phyloP scores from a whole-genome alignment of 768 basidiomycete species.

The Lyophyllum shimeji region DNA sequence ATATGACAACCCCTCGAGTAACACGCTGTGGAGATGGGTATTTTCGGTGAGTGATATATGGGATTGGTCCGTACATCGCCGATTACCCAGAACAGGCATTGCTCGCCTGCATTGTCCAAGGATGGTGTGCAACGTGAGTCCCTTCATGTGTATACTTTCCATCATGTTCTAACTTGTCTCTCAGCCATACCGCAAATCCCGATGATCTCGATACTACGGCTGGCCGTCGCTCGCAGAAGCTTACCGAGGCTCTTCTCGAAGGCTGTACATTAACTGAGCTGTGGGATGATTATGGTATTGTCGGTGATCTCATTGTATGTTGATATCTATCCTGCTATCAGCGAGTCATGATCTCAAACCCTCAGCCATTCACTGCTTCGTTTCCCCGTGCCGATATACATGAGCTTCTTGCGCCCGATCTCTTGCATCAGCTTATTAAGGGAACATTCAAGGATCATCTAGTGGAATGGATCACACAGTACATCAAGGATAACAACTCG shows the following conservation, averaged over 20 bases:
- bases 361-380: constrained; percentile 12
- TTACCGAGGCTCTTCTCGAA: constrained; percentile 14
- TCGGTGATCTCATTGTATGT: constrained; percentile 15
- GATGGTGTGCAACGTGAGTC: constrained; percentile 26
- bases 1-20: constrained; percentile 25
- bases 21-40: constrained; percentile 25
- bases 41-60: constrained; percentile 22
- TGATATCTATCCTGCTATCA: neutral
- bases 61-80: constrained; percentile 23
- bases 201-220: constrained; percentile 8
- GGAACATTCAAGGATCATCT: constrained; percentile 38
- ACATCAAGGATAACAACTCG: constrained; percentile 16
- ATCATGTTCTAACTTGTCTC: neutral
- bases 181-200: constrained; percentile 11
- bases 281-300: constrained; percentile 28
- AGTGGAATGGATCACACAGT: constrained; percentile 30
- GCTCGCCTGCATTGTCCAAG: constrained; percentile 22
- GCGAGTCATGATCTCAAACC: neutral
- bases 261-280: constrained; percentile 14
- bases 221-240: constrained; percentile 13
- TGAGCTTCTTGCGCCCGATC: constrained; percentile 25
- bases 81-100: constrained; percentile 28
- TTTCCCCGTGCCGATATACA: constrained; percentile 25
- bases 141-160: neutral
- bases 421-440: constrained; percentile 33